Percentiles rank a stretch among this genome's conserved stretches.
phyloP scores from a whole-genome alignment of 306 rosid species.

The Canavalia gladiata region DNA sequence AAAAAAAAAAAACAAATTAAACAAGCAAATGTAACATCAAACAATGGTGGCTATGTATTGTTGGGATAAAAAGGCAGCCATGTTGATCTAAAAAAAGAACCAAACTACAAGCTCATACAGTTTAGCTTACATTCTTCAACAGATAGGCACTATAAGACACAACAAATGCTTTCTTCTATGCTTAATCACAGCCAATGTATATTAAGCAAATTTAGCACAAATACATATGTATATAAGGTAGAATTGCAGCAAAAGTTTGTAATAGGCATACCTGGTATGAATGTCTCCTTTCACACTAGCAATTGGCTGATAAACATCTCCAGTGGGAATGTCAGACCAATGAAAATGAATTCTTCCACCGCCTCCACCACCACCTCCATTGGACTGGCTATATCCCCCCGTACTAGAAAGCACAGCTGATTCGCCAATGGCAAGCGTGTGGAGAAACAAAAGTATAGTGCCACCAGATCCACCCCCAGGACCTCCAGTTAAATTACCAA shows the following conservation, averaged over 20 bases:
- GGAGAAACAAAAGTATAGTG: conserved; percentile 83
- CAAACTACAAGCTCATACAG: conserved; percentile 19
- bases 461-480: conserved; percentile 99
- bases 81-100: background rate
- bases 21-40: conserved; percentile 11
- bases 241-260: conserved; percentile 40
- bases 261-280: conserved; percentile 63
- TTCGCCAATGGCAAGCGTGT: conserved; percentile 64
- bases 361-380: conserved; percentile 93
- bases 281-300: conserved; percentile 85
- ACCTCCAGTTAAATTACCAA: conserved; percentile 62
- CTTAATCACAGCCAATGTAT: background rate
- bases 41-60: background rate
- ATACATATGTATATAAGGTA: background rate
- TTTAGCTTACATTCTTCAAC: conserved; percentile 12
- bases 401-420: conserved; percentile 85
- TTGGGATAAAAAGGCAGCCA: conserved; percentile 17
- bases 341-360: conserved; percentile 99
- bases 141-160: conserved; percentile 18
- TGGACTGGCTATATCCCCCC: conserved; percentile 79
- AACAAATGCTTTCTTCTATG: conserved; percentile 11
- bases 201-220: background rate
- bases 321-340: conserved; percentile 94
- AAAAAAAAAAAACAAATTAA: conserved; percentile 32
- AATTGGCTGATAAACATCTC: conserved; percentile 96